Evolutionary conservation across 495 filamentous ascomycete genomes (phyloP).

Genomic region (Thermochaetoides thermophila): DNA sequence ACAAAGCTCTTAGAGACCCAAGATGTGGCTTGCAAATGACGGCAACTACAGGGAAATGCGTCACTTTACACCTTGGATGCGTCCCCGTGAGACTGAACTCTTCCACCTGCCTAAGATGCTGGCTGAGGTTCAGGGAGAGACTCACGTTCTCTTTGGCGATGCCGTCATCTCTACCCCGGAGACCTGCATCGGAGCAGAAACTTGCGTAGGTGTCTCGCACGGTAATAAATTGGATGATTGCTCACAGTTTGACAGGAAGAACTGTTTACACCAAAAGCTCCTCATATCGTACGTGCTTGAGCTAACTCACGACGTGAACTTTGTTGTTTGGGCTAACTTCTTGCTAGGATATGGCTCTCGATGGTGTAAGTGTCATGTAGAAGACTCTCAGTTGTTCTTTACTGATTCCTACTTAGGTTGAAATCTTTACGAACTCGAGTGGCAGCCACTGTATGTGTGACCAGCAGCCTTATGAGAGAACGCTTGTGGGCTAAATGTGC

Average conservation of each 20-base stretch:
- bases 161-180: slow-evolving; percentile 58
- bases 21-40: slow-evolving; percentile 71
- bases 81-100: slow-evolving; percentile 42
- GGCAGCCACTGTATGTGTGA: slow-evolving; percentile 41
- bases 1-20: slow-evolving; percentile 41
- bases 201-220: slow-evolving; percentile 28
- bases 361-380: slow-evolving; percentile 31
- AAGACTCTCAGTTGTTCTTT: neutral
- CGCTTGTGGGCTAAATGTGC: too few relatives aligned
- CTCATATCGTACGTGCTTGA: slow-evolving; percentile 22
- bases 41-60: slow-evolving; percentile 59
- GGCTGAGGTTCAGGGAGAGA: slow-evolving; percentile 42
- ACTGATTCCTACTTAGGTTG: slow-evolving; percentile 16
- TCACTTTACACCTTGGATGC: slow-evolving; percentile 39
- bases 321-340: neutral
- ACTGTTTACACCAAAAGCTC: slow-evolving; percentile 51
- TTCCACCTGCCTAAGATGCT: slow-evolving; percentile 58
- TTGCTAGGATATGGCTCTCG: slow-evolving; percentile 30
- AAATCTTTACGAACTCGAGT: slow-evolving; percentile 66
- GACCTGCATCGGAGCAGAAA: slow-evolving; percentile 57
- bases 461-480: slow-evolving; percentile 39
- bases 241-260: slow-evolving; percentile 36
- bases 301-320: neutral
- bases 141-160: slow-evolving; percentile 59
- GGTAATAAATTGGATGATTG: neutral